These are phyloP conservation scores for Colletotrichum lupini DNA, from an alignment of 2,329 filamentous ascomycete genomes.

Conservation along the genomic window DNA sequence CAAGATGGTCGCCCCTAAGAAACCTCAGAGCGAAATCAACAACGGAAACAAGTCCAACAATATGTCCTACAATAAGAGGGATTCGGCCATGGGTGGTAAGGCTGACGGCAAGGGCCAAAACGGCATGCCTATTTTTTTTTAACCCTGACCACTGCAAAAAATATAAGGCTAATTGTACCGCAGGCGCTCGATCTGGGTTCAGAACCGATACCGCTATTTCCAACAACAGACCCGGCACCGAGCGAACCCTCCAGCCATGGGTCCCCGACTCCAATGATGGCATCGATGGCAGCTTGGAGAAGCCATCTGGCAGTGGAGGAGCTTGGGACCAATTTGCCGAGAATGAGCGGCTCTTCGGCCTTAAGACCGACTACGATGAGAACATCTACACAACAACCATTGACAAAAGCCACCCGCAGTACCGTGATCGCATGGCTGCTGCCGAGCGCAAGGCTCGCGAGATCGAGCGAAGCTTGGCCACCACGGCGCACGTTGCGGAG, in stretches of 20 bases:
- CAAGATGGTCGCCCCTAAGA: constrained; percentile 34
- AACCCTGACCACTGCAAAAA: background rate
- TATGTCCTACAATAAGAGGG: constrained; percentile 54
- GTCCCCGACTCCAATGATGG: constrained; percentile 73
- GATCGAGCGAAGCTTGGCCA: constrained; percentile 81
- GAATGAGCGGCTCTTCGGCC: constrained; percentile 88
- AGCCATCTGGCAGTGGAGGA: constrained; percentile 51
- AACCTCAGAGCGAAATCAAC: constrained; percentile 32
- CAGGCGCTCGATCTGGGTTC: constrained; percentile 77
- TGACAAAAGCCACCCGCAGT: constrained; percentile 84
- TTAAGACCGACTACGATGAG: constrained; percentile 92
- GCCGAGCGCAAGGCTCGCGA: constrained; percentile 89
- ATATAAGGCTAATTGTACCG: constrained; percentile 20
- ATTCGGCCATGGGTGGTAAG: constrained; percentile 46
- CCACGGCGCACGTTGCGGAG: constrained; percentile 88
- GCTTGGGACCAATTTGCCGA: constrained; percentile 94
- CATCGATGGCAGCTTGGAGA: constrained; percentile 78
- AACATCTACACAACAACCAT: constrained; percentile 94
- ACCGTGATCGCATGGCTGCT: constrained; percentile 79
- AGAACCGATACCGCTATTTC: constrained; percentile 92
- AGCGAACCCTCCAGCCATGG: constrained; percentile 86
- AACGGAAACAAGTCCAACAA: constrained; percentile 37
- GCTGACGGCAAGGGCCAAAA: constrained; percentile 50
- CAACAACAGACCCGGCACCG: constrained; percentile 73
- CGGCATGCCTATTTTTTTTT: constrained; percentile 43